Base-by-base conservation (phyloP, 495 filamentous ascomycete species). In the Coniosporium apollinis region DNA sequence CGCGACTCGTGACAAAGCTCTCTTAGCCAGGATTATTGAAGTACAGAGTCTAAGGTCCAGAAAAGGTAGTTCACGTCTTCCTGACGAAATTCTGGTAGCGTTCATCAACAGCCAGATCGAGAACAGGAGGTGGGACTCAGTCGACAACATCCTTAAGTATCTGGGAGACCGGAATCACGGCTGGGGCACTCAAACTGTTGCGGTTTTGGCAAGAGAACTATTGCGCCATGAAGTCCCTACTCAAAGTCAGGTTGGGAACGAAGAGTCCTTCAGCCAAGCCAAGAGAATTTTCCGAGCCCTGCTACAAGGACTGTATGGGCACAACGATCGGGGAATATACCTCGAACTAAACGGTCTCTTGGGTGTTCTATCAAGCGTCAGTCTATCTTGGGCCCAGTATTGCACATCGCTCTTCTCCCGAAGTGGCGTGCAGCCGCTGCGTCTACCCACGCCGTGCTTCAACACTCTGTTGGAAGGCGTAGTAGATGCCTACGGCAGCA, bases 61-160 rank as follows among this genome's bases (percentile, higher is more conserved):
- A 13, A 3, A 1, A n/a, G 3, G 8, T 15, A 22, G 28, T 43
- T 26, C 38, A 26, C 4, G 31, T 19, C 36, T 46, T 17, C 46
- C 39, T 9, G 35, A 49, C 19, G 59, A 62, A 34, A 59, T 65
- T 18, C 44, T 72, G 3, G 67, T 62, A 19, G 54, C 67, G 1
- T 44, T 76, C 8, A 36, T 71, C 18, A 61, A 62, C 35, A 60
- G 57, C 35, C 62, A 70, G 22, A 58, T 77, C 9, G 30, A 49
- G 10, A 46, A 58, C 22, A 48, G 48, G 6, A 50, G 61, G 18
- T 74, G 69, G 69, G 50, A 60, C 5, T 53, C 59, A 21, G 67
- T 60, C 8, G 42, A 56, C 21, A 30, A 56, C 10, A 59, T 65
- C 28, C 50, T 71, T 4, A 37, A 59, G 19, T 58, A 62, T 39